Percentiles rank a stretch among this genome's conserved stretches.
These are phyloP conservation scores for Evernia prunastri DNA, from an alignment of 495 filamentous ascomycete genomes.

Conservation along the genomic window DNA sequence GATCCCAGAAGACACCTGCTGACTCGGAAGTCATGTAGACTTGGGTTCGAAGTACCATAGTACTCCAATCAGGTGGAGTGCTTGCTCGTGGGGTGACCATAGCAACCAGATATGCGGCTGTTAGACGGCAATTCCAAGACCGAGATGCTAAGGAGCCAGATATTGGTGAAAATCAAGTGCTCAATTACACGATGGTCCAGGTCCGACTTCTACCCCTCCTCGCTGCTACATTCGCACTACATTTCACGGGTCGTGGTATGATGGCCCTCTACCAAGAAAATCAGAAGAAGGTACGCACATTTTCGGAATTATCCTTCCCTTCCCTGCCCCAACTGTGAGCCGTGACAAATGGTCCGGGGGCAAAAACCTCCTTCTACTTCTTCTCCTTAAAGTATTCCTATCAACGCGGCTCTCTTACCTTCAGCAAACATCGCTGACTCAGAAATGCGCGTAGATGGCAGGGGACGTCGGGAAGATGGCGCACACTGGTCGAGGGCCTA, in stretches of 20 bases:
- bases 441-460: too few species aligned
- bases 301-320: too few species aligned
- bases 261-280: constrained; percentile 60
- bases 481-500: constrained; percentile 48
- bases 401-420: too few species aligned
- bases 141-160: constrained; percentile 47
- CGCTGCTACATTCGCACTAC: constrained; percentile 66
- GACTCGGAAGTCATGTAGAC: constrained; percentile 29
- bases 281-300: too few species aligned
- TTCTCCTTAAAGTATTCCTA: too few species aligned
- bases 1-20: neutral
- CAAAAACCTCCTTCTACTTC: too few species aligned
- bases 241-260: constrained; percentile 67
- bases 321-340: too few species aligned
- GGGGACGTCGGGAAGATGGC: constrained; percentile 33
- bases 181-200: constrained; percentile 75
- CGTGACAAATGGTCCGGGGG: too few species aligned
- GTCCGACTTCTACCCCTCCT: constrained; percentile 61
- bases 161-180: constrained; percentile 59
- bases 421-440: too few species aligned
- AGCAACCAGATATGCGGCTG: constrained; percentile 60
- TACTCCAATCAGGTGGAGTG: constrained; percentile 56
- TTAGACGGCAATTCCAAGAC: constrained; percentile 66
- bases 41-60: constrained; percentile 65
- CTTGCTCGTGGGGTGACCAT: constrained; percentile 72